Conservation (phyloP, 805 yeast genomes). For the Teunomyces stri region DNA sequence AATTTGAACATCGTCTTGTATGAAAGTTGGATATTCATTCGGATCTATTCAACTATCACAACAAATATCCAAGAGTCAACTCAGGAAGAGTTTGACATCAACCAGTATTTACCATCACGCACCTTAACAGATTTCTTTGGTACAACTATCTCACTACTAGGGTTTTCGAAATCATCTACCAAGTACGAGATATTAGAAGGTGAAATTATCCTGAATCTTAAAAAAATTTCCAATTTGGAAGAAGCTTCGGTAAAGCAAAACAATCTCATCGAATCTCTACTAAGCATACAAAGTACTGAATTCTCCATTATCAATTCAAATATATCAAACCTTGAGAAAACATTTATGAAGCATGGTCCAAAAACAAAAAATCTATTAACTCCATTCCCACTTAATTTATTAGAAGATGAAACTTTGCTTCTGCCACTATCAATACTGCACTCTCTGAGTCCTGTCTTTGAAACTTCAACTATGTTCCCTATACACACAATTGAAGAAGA, state of each 20-base stretch:
- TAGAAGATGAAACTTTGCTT: not conserved
- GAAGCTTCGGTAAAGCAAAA: slow-evolving; percentile 8
- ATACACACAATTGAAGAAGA: slow-evolving; percentile 2
- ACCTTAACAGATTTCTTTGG: not conserved
- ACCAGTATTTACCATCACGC: not conserved
- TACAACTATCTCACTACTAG: not conserved
- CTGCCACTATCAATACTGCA: not conserved
- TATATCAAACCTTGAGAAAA: slow-evolving; percentile 10
- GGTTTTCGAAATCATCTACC: not conserved
- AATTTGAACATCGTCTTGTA: slow-evolving; percentile 37
- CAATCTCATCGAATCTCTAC: slow-evolving; percentile 9
- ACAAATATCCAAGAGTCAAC: not conserved
- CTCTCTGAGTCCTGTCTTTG: not conserved
- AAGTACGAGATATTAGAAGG: slow-evolving; percentile 2
- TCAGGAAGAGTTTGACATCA: not conserved
- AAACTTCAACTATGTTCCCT: not conserved
- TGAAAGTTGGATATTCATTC: slow-evolving; percentile 30
- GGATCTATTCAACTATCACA: slow-evolving; percentile 20
- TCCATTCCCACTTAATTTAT: slow-evolving; percentile 2
- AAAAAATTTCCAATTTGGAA: slow-evolving; percentile 10
- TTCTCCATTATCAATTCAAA: slow-evolving; percentile 9
- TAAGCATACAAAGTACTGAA: slow-evolving; percentile 10
- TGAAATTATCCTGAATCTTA: slow-evolving; percentile 2
- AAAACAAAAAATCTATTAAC: not conserved
- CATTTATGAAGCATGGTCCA: not conserved